Percentiles rank a stretch among this genome's conserved stretches.
Evolutionary conservation across 768 basidiomycete genomes (phyloP).

Genomic region (Hortiboletus campestris): DNA sequence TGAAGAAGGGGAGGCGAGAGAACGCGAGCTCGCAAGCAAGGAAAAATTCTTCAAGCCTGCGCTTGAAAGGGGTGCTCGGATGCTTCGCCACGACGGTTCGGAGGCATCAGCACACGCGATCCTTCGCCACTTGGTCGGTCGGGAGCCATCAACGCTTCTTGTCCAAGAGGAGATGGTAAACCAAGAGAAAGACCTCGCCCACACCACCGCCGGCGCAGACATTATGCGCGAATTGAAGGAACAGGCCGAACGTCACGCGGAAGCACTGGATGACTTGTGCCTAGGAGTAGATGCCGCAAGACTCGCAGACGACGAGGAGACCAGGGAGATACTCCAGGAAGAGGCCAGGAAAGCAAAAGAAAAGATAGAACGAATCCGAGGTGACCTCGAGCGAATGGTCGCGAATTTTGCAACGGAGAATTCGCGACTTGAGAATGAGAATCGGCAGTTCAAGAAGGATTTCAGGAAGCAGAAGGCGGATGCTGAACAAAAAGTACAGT

Average conservation of each 20-base stretch:
- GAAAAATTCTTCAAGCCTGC: slow-evolving; percentile 52
- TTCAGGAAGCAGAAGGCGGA: slow-evolving; percentile 20
- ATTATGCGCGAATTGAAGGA: slow-evolving; percentile 48
- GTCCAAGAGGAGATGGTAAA: slow-evolving; percentile 58
- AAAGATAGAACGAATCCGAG: slow-evolving; percentile 41
- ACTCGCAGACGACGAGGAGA: slow-evolving; percentile 44
- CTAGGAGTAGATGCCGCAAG: slow-evolving; percentile 46
- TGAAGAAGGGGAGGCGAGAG: slow-evolving; percentile 39
- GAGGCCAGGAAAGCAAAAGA: slow-evolving; percentile 41
- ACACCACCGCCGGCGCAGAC: slow-evolving; percentile 53
- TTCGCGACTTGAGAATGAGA: slow-evolving; percentile 27
- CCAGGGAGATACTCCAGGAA: slow-evolving; percentile 39
- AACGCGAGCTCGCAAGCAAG: slow-evolving; percentile 41
- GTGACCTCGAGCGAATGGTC: slow-evolving; percentile 39
- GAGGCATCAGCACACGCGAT: slow-evolving; percentile 43
- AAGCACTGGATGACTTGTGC: slow-evolving; percentile 45
- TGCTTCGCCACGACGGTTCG: slow-evolving; percentile 44
- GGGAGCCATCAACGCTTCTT: slow-evolving; percentile 41
- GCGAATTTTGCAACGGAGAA: slow-evolving; percentile 38
- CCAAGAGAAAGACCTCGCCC: slow-evolving; percentile 42
- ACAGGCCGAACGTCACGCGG: slow-evolving; percentile 41
- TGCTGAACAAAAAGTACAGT: slow-evolving; percentile 14
- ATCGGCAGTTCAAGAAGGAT: slow-evolving; percentile 19
- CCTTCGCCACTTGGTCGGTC: slow-evolving; percentile 41
- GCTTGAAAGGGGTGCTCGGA: slow-evolving; percentile 44